Evolutionary conservation across 805 yeast genomes (phyloP).

Genomic region (Candida lessepsii): DNA sequence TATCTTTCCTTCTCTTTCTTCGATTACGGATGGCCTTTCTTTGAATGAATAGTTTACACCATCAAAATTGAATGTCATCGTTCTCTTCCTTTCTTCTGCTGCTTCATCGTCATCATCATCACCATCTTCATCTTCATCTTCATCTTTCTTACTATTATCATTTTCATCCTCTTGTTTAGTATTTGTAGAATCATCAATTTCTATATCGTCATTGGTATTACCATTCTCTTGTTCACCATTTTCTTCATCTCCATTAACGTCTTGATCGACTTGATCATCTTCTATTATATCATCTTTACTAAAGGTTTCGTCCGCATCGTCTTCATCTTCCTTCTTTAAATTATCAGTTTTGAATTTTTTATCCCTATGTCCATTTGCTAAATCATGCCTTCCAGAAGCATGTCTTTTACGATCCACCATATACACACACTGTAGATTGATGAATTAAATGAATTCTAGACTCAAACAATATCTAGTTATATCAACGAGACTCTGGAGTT

Average conservation of each 20-base stretch:
- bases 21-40: constrained; percentile 91
- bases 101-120: constrained; percentile 46
- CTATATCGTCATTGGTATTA: no score
- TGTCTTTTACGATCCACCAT: constrained; percentile 38
- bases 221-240: constrained; percentile 24
- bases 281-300: no score
- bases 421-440: no score
- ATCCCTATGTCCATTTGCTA: constrained; percentile 2
- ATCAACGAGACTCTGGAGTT: neutral
- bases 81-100: constrained; percentile 42
- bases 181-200: no score
- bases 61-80: constrained; percentile 60
- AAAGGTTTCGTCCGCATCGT: constrained; percentile 28
- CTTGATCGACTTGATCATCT: constrained; percentile 10
- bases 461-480: no score
- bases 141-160: constrained; percentile 15
- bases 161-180: constrained; percentile 30
- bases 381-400: constrained; percentile 15
- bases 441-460: no score
- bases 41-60: constrained; percentile 80
- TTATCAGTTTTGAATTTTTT: constrained; percentile 17
- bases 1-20: constrained; percentile 88
- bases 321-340: constrained; percentile 26
- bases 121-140: constrained; percentile 30
- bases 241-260: constrained; percentile 18